phyloP scores from a whole-genome alignment of 1,139 yeast species.

The Candida glucosophila region DNA sequence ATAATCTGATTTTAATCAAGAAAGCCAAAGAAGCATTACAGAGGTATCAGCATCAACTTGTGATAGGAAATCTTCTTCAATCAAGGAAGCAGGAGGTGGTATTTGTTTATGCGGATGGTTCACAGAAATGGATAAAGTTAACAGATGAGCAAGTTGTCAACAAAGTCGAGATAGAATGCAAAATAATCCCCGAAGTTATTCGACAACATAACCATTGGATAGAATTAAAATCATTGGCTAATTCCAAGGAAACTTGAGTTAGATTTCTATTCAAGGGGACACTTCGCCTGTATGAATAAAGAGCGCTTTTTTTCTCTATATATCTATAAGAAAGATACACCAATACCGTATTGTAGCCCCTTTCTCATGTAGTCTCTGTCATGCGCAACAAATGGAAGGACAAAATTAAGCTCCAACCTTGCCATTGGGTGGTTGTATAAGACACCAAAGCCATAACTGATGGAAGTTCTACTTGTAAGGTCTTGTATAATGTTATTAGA shows the following conservation, averaged over 20 bases:
- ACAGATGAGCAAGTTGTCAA: constrained; percentile 28
- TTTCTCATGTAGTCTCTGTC: constrained; percentile 63
- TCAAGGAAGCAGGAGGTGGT: constrained; percentile 84
- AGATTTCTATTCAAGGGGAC: too few relatives aligned
- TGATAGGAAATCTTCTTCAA: constrained; percentile 87
- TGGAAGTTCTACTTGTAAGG: constrained; percentile 29
- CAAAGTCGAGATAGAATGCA: constrained; percentile 57
- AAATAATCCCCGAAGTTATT: constrained; percentile 71
- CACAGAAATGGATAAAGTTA: constrained; percentile 45
- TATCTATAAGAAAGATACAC: constrained; percentile 51
- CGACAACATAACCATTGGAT: constrained; percentile 59
- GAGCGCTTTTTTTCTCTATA: constrained; percentile 10
- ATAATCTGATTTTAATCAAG: constrained; percentile 52
- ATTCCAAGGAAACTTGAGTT: background rate
- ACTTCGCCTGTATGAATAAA: background rate
- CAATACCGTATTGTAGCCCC: constrained; percentile 92
- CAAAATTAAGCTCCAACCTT: constrained; percentile 81
- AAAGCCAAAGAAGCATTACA: constrained; percentile 75
- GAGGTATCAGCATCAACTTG: constrained; percentile 86
- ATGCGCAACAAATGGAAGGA: constrained; percentile 64
- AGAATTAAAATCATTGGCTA: constrained; percentile 4
- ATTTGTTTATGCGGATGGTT: constrained; percentile 54
- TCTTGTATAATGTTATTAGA: constrained; percentile 12
- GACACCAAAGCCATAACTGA: constrained; percentile 68
- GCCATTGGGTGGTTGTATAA: constrained; percentile 84